These are phyloP conservation scores for Gillenia trifoliata DNA, from an alignment of 306 rosid genomes.

Conservation along the genomic window DNA sequence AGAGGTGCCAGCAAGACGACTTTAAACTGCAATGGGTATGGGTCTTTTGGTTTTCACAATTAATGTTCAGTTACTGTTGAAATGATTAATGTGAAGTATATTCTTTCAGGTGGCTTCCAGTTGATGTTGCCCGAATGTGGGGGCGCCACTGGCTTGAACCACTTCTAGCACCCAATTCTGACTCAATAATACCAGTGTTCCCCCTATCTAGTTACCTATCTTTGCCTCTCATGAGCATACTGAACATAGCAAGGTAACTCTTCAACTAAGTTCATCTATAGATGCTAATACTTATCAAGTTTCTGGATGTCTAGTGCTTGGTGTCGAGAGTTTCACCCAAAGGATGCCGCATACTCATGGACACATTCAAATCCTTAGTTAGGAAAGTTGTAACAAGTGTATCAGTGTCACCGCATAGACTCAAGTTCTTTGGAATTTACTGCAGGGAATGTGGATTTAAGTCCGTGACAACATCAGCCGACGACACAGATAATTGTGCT, in stretches of 20 bases:
- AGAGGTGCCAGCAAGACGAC: conserved; percentile 72
- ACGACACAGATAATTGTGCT: conserved; percentile 74
- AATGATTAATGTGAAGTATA: conserved; percentile 12
- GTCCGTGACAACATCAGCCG: conserved; percentile 45
- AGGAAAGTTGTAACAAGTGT: background rate
- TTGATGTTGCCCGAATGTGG: conserved; percentile 97
- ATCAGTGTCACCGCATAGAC: background rate
- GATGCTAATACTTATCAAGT: background rate
- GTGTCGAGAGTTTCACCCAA: background rate
- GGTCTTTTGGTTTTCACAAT: background rate
- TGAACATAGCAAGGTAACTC: conserved; percentile 85
- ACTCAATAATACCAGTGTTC: conserved; percentile 46
- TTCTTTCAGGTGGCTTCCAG: conserved; percentile 83
- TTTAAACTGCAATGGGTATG: conserved; percentile 93
- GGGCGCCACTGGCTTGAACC: conserved; percentile 97
- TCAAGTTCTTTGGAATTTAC: conserved; percentile 17
- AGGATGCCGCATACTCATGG: background rate
- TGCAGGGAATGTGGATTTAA: conserved; percentile 85
- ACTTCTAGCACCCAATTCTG: conserved; percentile 64
- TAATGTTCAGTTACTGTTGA: conserved; percentile 6
- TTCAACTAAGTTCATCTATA: background rate
- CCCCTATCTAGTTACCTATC: conserved; percentile 70
- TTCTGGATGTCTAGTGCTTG: background rate
- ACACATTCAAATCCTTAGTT: background rate
- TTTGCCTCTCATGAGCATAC: conserved; percentile 84